These are phyloP conservation scores for Nelumbo lutea DNA, from an alignment of 164 flowering plant species.

Conservation along the genomic window DNA sequence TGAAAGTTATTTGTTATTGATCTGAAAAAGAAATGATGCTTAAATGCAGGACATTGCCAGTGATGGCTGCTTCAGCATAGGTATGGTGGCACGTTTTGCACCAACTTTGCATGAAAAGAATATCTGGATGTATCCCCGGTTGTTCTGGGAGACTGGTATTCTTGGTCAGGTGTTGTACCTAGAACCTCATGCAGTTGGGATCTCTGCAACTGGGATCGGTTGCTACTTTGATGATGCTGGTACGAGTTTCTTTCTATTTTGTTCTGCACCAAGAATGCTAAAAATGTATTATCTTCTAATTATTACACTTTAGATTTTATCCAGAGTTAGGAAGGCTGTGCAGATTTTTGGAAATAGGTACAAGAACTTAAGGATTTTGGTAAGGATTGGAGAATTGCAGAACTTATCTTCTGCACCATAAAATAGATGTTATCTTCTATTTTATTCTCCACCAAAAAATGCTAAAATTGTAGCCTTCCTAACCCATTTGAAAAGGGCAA, in stretches of 20 bases:
- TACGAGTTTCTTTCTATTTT: slow-evolving; percentile 15
- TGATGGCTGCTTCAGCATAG: slow-evolving; percentile 96
- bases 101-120: slow-evolving; percentile 46
- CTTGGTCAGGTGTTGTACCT: slow-evolving; percentile 90
- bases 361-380: too few relatives aligned
- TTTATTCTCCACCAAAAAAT: too few relatives aligned
- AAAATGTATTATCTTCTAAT: too few relatives aligned
- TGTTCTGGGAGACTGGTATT: slow-evolving; percentile 95
- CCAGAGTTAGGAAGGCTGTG: too few relatives aligned
- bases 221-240: slow-evolving; percentile 96
- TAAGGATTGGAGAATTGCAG: too few relatives aligned
- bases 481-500: too few relatives aligned
- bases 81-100: slow-evolving; percentile 84
- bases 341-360: too few relatives aligned
- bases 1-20: neutral
- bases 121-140: slow-evolving; percentile 87
- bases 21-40: neutral
- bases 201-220: slow-evolving; percentile 96
- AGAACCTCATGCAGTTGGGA: slow-evolving; percentile 91
- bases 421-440: too few relatives aligned
- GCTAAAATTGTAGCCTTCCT: too few relatives aligned
- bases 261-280: too few relatives aligned
- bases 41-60: slow-evolving; percentile 79
- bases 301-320: too few relatives aligned
- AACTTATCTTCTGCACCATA: too few relatives aligned